A percentile compares a stretch with the other conserved stretches of the same genome.
Conservation (phyloP, 345 rosid species). For the Arabis hirsuta region DNA sequence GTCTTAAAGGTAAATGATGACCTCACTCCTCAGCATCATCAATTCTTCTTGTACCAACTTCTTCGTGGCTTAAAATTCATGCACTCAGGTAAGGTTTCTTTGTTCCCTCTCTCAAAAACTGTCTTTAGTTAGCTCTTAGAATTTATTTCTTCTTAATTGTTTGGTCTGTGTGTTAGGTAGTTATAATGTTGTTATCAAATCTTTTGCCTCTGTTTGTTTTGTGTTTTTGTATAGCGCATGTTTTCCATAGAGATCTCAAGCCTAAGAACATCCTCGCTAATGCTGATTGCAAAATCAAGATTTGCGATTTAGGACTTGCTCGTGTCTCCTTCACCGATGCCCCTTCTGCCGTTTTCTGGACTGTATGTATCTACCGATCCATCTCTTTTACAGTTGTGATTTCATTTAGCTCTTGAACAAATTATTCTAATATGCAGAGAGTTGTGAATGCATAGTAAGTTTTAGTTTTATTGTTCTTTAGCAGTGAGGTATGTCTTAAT, state of each 20-base stretch:
- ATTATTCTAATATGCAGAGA: constrained; percentile 3
- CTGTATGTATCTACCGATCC: constrained; percentile 62
- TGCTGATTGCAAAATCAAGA: constrained; percentile 96
- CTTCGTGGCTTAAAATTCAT: constrained; percentile 92
- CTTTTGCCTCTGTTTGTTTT: constrained; percentile 14
- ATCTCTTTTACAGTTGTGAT: constrained; percentile 23
- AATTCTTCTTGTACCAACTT: constrained; percentile 98
- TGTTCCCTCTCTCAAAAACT: constrained; percentile 21
- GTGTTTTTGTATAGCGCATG: constrained; percentile 56
- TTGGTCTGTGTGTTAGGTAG: too few species aligned
- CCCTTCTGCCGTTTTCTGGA: constrained; percentile 98
- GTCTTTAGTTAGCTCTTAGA: constrained; percentile 5
- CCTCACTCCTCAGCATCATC: constrained; percentile 91
- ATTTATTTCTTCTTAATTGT: too few species aligned
- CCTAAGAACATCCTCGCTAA: constrained; percentile 96
- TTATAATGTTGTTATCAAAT: constrained; percentile 4
- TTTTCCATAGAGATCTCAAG: constrained; percentile 95
- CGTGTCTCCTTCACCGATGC: constrained; percentile 90
- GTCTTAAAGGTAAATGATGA: constrained; percentile 88
- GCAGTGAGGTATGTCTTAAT: constrained; percentile 26
- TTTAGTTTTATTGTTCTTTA: constrained; percentile 16
- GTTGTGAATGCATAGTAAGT: neutral
- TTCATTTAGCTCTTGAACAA: neutral
- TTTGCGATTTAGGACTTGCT: constrained; percentile 98
- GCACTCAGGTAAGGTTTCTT: constrained; percentile 74